Percentiles rank a stretch among this genome's conserved stretches.
phyloP scores from a whole-genome alignment of 2,329 filamentous ascomycete genomes.

The Mycogone perniciosa region DNA sequence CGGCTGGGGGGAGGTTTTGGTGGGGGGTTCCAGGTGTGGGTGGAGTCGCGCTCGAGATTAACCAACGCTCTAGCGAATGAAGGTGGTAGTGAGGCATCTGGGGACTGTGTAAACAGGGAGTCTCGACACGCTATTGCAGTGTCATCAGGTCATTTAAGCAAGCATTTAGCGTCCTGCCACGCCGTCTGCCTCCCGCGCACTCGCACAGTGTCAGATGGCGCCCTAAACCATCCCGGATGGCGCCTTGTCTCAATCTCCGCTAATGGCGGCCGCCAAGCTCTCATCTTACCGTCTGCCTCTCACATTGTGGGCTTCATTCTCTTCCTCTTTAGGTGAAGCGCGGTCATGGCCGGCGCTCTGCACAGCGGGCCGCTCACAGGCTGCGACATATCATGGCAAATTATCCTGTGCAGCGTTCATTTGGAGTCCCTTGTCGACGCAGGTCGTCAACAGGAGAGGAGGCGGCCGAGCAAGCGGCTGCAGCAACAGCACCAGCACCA shows the following conservation, averaged over 20 bases:
- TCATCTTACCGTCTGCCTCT: constrained; percentile 10
- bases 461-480: not conserved
- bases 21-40: constrained; percentile 31
- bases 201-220: constrained; percentile 7
- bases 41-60: constrained; percentile 39
- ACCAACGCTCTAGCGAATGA: constrained; percentile 23
- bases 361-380: constrained; percentile 13
- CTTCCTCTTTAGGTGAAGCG: constrained; percentile 13
- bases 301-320: constrained; percentile 10
- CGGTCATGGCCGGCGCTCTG: constrained; percentile 11
- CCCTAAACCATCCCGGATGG: constrained; percentile 4
- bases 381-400: constrained; percentile 5
- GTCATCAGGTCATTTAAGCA: not conserved
- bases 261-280: constrained; percentile 14
- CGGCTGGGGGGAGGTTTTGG: constrained; percentile 18
- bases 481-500: not conserved
- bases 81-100: constrained; percentile 23
- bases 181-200: not conserved
- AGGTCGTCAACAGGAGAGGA: not conserved
- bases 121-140: constrained; percentile 8
- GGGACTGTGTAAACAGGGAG: not conserved
- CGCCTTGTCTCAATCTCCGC: constrained; percentile 14
- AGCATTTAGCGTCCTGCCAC: not conserved
- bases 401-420: not conserved
- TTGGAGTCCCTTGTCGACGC: too few species aligned